Conservation (phyloP, 345 rosid species). For the Trapa incisa region DNA sequence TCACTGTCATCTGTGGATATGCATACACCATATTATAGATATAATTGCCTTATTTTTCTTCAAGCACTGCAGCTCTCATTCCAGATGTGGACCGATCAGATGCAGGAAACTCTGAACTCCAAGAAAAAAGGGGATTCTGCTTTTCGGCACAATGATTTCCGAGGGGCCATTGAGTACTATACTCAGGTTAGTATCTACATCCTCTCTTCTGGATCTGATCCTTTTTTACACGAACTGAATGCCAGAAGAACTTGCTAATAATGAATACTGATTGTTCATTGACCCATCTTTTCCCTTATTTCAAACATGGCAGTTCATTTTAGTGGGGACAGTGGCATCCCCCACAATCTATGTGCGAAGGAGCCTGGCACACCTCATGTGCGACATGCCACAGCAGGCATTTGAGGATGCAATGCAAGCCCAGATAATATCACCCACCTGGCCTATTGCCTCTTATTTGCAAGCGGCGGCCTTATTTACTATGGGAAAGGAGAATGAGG, state of each 20-base stretch:
- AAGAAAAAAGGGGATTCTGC: constrained; percentile 25
- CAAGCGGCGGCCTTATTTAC: constrained; percentile 53
- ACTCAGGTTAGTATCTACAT: constrained; percentile 7
- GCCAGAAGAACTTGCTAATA: not conserved
- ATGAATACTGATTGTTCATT: not conserved
- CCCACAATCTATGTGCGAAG: constrained; percentile 65
- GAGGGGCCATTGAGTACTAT: constrained; percentile 20
- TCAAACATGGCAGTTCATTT: constrained; percentile 40
- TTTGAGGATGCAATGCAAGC: constrained; percentile 61
- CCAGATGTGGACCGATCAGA: constrained; percentile 17
- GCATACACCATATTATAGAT: not conserved
- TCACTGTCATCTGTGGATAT: not conserved
- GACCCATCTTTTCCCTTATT: not conserved
- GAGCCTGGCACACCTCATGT: constrained; percentile 59
- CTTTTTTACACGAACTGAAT: not conserved
- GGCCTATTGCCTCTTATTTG: constrained; percentile 68
- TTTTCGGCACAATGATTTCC: constrained; percentile 28
- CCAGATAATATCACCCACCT: constrained; percentile 58
- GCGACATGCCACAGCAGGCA: constrained; percentile 58
- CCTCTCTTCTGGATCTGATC: not conserved
- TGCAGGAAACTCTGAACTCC: constrained; percentile 14
- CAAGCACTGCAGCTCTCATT: constrained; percentile 28
- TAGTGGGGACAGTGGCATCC: constrained; percentile 61
- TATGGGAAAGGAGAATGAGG: constrained; percentile 62
- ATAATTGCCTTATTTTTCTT: not conserved